Conservation (phyloP, 1,139 yeast species). For the Yamadazyma mexicana region DNA sequence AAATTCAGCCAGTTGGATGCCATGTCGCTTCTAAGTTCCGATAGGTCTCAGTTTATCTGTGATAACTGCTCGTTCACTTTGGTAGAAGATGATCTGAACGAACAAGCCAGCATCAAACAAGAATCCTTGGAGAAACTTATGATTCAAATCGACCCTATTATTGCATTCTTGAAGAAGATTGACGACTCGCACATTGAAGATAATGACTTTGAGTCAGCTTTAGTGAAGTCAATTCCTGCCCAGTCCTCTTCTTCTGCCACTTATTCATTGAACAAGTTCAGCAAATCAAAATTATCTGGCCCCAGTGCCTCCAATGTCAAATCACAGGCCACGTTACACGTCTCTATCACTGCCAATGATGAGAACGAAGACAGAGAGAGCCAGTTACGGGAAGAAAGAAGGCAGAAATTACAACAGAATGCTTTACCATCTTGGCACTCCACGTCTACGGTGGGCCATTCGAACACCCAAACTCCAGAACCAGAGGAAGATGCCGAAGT, state of each 20-base stretch:
- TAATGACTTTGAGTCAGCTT: conserved; percentile 79
- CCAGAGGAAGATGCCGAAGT: conserved; percentile 16
- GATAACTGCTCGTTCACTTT: conserved; percentile 77
- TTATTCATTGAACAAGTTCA: conserved; percentile 48
- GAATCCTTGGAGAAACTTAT: conserved; percentile 79
- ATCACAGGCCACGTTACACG: conserved; percentile 78
- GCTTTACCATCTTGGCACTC: conserved; percentile 97
- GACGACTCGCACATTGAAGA: conserved; percentile 87
- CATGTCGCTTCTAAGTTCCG: conserved; percentile 74
- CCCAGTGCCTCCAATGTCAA: conserved; percentile 34
- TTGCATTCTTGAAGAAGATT: conserved; percentile 76
- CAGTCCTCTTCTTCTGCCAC: conserved; percentile 67
- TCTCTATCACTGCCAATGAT: conserved; percentile 88
- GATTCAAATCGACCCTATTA: conserved; percentile 88
- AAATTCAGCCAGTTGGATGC: conserved; percentile 88
- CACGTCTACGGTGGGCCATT: conserved; percentile 77
- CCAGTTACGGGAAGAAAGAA: conserved; percentile 68
- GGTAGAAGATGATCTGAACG: conserved; percentile 85
- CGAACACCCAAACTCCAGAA: conserved; percentile 41
- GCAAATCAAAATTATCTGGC: conserved; percentile 31
- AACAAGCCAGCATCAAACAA: conserved; percentile 79
- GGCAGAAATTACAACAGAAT: conserved; percentile 78
- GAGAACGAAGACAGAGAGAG: conserved; percentile 71
- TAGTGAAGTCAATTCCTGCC: conserved; percentile 81
- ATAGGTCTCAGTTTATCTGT: conserved; percentile 78